phyloP scores from a whole-genome alignment of 495 filamentous ascomycete species.

The Trypethelium eluteriae region DNA sequence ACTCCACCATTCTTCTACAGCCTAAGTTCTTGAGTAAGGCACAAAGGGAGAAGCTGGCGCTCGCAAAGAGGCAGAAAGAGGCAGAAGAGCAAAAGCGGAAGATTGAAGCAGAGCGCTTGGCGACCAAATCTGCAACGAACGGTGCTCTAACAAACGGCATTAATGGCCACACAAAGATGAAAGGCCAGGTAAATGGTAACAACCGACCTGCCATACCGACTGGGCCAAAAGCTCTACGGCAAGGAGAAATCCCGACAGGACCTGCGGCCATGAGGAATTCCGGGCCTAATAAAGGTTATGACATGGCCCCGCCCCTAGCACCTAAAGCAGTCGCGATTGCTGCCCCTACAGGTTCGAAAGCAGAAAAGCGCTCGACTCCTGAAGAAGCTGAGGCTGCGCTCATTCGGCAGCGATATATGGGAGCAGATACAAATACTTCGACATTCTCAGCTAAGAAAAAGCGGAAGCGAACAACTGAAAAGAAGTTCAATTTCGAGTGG shows the following conservation, averaged over 20 bases:
- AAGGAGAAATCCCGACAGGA: constrained; percentile 47
- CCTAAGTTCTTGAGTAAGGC: constrained; percentile 90
- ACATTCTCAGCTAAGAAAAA: constrained; percentile 97
- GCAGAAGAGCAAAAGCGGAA: constrained; percentile 60
- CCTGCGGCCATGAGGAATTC: constrained; percentile 47
- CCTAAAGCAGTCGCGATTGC: constrained; percentile 40
- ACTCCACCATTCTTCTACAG: constrained; percentile 38
- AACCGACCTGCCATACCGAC: constrained; percentile 53
- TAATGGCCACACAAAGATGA: background rate
- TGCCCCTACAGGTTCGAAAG: constrained; percentile 29
- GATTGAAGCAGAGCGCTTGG: constrained; percentile 32
- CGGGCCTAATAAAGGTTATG: constrained; percentile 42
- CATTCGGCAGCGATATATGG: constrained; percentile 84
- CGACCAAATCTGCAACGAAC: background rate
- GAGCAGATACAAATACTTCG: constrained; percentile 74
- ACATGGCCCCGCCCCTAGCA: constrained; percentile 49
- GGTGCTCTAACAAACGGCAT: constrained; percentile 12
- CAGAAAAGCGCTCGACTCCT: constrained; percentile 51
- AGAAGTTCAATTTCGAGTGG: constrained; percentile 99
- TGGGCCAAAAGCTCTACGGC: constrained; percentile 69
- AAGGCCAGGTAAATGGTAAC: constrained; percentile 20
- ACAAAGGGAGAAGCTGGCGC: constrained; percentile 74
- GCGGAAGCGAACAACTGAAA: constrained; percentile 81
- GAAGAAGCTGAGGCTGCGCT: constrained; percentile 73
- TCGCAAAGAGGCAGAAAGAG: constrained; percentile 80